Evolutionary conservation across 2,329 filamentous ascomycete species (phyloP).

Genomic region (Cladophialophora psammophila): DNA sequence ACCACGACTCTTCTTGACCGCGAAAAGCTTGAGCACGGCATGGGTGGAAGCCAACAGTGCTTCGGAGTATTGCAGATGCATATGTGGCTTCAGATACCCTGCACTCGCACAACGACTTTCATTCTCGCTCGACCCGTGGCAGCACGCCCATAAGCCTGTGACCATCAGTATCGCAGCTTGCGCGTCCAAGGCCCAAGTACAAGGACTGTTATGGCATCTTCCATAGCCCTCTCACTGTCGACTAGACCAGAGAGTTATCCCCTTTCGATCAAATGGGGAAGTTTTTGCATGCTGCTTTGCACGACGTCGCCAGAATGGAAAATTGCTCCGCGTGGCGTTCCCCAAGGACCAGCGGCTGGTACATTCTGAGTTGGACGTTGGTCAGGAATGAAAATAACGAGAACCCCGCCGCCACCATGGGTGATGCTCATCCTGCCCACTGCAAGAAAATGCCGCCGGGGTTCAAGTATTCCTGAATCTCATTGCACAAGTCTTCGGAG

Average conservation of each 20-base stretch:
- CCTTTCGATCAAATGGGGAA: too few species aligned
- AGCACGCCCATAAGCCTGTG: constrained; percentile 47
- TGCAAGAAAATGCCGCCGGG: constrained; percentile 22
- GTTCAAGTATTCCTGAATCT: constrained; percentile 23
- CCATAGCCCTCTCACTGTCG: too few species aligned
- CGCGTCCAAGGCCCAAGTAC: constrained; percentile 46
- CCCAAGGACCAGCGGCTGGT: constrained; percentile 23
- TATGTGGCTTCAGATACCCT: constrained; percentile 5
- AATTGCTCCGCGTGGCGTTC: constrained; percentile 21
- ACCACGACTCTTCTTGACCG: too few species aligned
- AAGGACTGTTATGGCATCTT: too few species aligned
- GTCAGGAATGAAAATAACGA: constrained; percentile 10
- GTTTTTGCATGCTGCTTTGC: constrained; percentile 45
- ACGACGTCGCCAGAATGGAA: constrained; percentile 35
- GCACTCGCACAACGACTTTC: constrained; percentile 28
- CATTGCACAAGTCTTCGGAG: constrained; percentile 20
- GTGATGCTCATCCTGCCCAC: constrained; percentile 24
- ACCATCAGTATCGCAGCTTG: constrained; percentile 39
- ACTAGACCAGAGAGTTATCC: too few species aligned
- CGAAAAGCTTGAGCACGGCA: too few species aligned
- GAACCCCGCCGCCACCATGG: constrained; percentile 5
- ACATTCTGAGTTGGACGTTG: background rate
- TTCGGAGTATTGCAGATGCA: too few species aligned
- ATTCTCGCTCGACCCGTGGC: constrained; percentile 19
- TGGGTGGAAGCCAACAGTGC: too few species aligned